phyloP scores from a whole-genome alignment of 495 filamentous ascomycete genomes.

The Talaromyces thailandensis region DNA sequence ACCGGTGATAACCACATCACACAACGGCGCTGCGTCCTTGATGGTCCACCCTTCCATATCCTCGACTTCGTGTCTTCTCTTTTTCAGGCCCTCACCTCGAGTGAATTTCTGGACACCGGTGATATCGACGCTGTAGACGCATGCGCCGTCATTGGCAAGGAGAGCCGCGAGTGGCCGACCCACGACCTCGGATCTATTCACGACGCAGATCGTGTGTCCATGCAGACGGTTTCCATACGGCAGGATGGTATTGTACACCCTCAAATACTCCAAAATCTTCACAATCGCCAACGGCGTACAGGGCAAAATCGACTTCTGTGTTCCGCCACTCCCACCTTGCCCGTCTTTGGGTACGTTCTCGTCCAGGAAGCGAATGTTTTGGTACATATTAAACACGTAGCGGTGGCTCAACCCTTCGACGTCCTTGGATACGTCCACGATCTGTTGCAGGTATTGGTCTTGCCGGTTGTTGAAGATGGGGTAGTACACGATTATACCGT shows the following conservation, averaged over 20 bases:
- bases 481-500: slow-evolving; percentile 98
- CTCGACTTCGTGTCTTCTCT: slow-evolving; percentile 71
- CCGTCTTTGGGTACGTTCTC: slow-evolving; percentile 10
- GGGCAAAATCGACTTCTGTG: slow-evolving; percentile 82
- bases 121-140: slow-evolving; percentile 89
- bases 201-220: slow-evolving; percentile 85
- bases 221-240: slow-evolving; percentile 89
- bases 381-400: slow-evolving; percentile 99
- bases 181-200: slow-evolving; percentile 92
- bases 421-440: slow-evolving; percentile 83
- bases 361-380: slow-evolving; percentile 93
- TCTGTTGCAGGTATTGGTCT: slow-evolving; percentile 91
- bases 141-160: slow-evolving; percentile 91
- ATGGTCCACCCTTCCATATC: slow-evolving; percentile 67
- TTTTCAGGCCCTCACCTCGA: slow-evolving; percentile 73
- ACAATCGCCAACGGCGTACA: slow-evolving; percentile 93
- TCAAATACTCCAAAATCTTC: slow-evolving; percentile 91
- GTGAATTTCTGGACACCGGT: slow-evolving; percentile 89
- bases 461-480: slow-evolving; percentile 86
- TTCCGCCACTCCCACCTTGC: slow-evolving; percentile 6
- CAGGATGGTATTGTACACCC: slow-evolving; percentile 93
- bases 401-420: slow-evolving; percentile 91
- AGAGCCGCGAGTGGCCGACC: slow-evolving; percentile 89
- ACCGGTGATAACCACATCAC: slow-evolving; percentile 89
- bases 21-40: slow-evolving; percentile 71